These are phyloP conservation scores for Pythium diclinum DNA, from an alignment of 352 stramenopile species.

Conservation along the genomic window DNA sequence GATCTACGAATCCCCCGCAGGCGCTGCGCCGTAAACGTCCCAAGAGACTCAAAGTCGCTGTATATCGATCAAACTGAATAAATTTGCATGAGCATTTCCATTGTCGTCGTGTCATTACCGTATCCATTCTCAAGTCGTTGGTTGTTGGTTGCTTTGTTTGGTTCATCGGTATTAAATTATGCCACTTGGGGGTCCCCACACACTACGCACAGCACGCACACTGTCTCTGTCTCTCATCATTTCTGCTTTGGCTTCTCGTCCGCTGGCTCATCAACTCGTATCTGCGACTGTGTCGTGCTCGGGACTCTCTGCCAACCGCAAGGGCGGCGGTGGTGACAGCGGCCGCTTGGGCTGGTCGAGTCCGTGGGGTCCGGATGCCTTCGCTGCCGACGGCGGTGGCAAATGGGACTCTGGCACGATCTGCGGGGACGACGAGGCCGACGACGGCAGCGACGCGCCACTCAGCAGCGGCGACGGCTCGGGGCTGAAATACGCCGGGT, in stretches of 20 bases:
- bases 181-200: neutral
- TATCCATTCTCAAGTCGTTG: neutral
- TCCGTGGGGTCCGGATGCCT: neutral
- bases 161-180: slow-evolving; percentile 4
- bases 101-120: neutral
- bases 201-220: slow-evolving; percentile 2
- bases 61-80: slow-evolving; percentile 4
- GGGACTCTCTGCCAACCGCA: slow-evolving; percentile 4
- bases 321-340: slow-evolving; percentile 11
- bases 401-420: slow-evolving; percentile 11
- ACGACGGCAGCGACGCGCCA: slow-evolving; percentile 11
- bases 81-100: slow-evolving; percentile 2
- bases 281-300: neutral
- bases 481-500: slow-evolving; percentile 12
- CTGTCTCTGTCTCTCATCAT: neutral
- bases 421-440: slow-evolving; percentile 18
- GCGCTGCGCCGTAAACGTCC: slow-evolving; percentile 11
- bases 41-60: neutral
- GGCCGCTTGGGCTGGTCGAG: slow-evolving; percentile 2
- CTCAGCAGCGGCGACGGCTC: slow-evolving; percentile 3
- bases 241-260: neutral
- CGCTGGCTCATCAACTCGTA: neutral
- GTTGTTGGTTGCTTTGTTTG: slow-evolving; percentile 4
- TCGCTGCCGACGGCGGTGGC: neutral
- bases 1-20: slow-evolving; percentile 25